Base-by-base conservation (phyloP, 345 rosid genomes). In the Lepidium africanum region DNA sequence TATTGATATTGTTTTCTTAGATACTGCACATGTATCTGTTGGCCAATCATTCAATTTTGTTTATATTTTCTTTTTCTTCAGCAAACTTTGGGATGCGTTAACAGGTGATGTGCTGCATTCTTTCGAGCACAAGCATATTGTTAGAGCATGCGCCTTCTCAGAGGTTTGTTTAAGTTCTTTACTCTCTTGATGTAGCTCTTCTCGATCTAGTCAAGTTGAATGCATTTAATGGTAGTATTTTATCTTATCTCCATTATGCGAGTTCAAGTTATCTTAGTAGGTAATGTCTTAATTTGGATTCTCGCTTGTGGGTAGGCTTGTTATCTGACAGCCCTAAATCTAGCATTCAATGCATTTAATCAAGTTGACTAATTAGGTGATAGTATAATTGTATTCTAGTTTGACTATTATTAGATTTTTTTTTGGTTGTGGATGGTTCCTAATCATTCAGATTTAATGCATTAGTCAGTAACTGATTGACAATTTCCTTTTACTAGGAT, bases 41-140 rank as follows among this genome's bases (percentile, higher is more conserved):
- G 33, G 32, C 19, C 39, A 1, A n/a, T 43, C 10, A 38, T 37
- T 6, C 2, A 3, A n/a, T n/a, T n/a, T n/a, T n/a, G n/a, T n/a
- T 1, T 8, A 53, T n/a, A n/a, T n/a, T 54, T 2, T 48, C 32
- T 19, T 13, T 38, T 13, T 16, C 16, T 68, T 48, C 87, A 89
- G 91, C 80, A 92, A 89, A 83, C 58, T 92, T 27, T 89, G 96
- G 95, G 92, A 92, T 81, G 98, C 98, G 16, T 81, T 89, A 79
- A 85, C 94, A 1, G 94, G 98, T 11, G 94, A 87, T 76, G 90
- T 75, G 52, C 76, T 89, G 74, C 96, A 92, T 72, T 92, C 92
- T 33, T 92, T 92, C 78, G 96, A 92, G 47, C 98, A 92, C 80
- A 89, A 87, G 79, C 94, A 92, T 77, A 89, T 92, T 54, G 95